These are phyloP conservation scores for Wallacemonas sp. DNA, from an alignment of 208 protist species.

Conservation along the genomic window DNA sequence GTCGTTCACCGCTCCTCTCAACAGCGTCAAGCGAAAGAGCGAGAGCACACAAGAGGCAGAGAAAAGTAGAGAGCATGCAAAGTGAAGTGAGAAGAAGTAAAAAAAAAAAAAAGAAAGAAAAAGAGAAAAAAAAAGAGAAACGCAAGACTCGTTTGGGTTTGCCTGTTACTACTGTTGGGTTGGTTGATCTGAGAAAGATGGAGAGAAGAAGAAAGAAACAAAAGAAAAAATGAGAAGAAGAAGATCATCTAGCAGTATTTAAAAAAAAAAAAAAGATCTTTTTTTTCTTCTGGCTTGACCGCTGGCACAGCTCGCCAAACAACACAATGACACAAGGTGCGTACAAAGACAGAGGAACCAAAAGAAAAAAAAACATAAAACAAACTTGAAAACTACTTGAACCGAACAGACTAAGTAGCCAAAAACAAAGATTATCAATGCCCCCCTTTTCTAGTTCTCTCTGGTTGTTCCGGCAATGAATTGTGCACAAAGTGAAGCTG, in stretches of 20 bases:
- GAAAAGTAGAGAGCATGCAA: background rate
- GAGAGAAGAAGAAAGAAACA: slow-evolving; percentile 10
- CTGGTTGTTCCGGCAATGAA: background rate
- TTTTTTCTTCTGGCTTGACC: background rate
- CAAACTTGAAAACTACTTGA: background rate
- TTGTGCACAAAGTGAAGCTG: background rate
- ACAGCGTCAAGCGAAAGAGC: no score
- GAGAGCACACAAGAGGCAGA: no score
- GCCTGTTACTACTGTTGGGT: no score
- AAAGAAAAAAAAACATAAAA: background rate
- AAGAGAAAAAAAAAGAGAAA: background rate
- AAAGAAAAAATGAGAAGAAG: background rate
- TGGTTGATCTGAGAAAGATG: no score
- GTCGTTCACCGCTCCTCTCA: no score
- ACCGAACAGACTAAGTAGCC: no score
- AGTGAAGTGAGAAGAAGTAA: background rate
- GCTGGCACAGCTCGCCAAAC: no score
- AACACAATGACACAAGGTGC: background rate
- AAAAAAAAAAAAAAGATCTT: background rate
- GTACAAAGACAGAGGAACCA: background rate
- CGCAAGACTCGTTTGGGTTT: no score
- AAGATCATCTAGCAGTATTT: background rate
- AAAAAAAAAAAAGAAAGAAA: slow-evolving; percentile 7
- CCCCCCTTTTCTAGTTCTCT: background rate
- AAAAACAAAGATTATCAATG: background rate